Conservation (phyloP, 225 moss, liverwort and hornwort genomes). For the Sphagnum tenellum region DNA sequence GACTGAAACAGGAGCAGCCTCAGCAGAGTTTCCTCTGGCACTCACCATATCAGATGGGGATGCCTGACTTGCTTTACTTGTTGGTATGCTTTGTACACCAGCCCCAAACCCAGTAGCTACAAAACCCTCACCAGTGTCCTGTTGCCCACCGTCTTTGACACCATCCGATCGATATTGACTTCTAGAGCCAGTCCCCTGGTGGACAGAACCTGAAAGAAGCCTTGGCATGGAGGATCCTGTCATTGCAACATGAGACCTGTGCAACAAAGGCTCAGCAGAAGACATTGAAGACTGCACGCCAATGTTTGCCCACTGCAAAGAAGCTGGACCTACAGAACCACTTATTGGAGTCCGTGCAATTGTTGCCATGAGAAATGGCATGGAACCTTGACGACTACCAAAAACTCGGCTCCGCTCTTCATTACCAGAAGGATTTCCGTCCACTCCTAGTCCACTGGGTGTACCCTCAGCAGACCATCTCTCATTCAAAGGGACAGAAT, state of each 20-base stretch:
- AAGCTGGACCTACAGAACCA: conserved; percentile 78
- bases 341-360: conserved; percentile 56
- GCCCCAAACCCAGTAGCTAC: conserved; percentile 49
- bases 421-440: conserved; percentile 55
- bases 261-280: conserved; percentile 72
- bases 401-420: conserved; percentile 95
- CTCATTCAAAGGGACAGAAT: conserved; percentile 71
- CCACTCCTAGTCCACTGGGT: conserved; percentile 36
- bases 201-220: conserved; percentile 78
- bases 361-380: conserved; percentile 65
- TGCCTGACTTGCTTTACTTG: conserved; percentile 31
- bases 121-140: conserved; percentile 60
- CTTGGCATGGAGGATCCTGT: conserved; percentile 55
- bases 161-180: conserved; percentile 66
- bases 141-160: conserved; percentile 59
- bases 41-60: conserved; percentile 34
- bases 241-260: conserved; percentile 64
- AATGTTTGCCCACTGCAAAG: conserved; percentile 95
- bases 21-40: conserved; percentile 24
- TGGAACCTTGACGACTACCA: conserved; percentile 57
- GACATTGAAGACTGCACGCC: conserved; percentile 65
- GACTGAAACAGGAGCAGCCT: conserved; percentile 52
- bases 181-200: conserved; percentile 54
- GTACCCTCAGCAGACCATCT: conserved; percentile 40
- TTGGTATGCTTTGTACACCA: conserved; percentile 23